A percentile compares a stretch with the other conserved stretches of the same genome.
These are phyloP conservation scores for Trifolium fragiferum DNA, from an alignment of 306 rosid genomes.

Conservation along the genomic window DNA sequence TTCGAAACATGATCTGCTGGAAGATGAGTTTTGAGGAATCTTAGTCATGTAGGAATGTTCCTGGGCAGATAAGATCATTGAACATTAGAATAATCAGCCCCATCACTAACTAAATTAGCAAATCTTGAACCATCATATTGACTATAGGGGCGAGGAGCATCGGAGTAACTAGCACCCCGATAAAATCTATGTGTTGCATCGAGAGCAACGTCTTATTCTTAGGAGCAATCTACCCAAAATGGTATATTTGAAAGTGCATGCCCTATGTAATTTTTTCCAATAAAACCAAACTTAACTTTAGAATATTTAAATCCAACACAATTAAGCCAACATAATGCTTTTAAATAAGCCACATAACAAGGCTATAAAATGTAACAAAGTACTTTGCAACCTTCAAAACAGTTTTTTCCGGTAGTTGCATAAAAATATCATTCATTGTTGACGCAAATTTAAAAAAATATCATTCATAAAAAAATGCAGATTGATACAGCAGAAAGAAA, in stretches of 20 bases:
- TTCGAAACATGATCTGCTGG: too few relatives aligned
- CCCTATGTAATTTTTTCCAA: not conserved
- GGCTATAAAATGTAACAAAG: not conserved
- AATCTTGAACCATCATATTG: too few relatives aligned
- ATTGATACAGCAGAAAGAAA: slow-evolving; percentile 26
- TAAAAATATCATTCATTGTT: slow-evolving; percentile 19
- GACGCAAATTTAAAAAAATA: not conserved
- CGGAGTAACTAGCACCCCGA: too few relatives aligned
- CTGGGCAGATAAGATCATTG: too few relatives aligned
- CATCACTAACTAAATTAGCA: too few relatives aligned
- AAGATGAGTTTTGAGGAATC: too few relatives aligned
- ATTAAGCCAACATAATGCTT: not conserved
- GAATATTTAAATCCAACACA: not conserved
- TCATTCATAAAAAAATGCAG: slow-evolving; percentile 12
- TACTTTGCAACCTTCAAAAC: not conserved
- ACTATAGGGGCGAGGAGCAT: too few relatives aligned
- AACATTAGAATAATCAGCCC: too few relatives aligned
- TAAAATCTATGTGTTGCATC: too few relatives aligned
- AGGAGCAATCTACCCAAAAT: too few relatives aligned
- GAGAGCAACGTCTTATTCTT: too few relatives aligned
- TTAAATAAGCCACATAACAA: not conserved
- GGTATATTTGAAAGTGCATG: not conserved
- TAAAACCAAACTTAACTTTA: not conserved
- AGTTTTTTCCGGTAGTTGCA: slow-evolving; percentile 12
- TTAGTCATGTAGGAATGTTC: too few relatives aligned